Evolutionary conservation across 2,329 filamentous ascomycete genomes (phyloP).

Genomic region (Colletotrichum sp.): DNA sequence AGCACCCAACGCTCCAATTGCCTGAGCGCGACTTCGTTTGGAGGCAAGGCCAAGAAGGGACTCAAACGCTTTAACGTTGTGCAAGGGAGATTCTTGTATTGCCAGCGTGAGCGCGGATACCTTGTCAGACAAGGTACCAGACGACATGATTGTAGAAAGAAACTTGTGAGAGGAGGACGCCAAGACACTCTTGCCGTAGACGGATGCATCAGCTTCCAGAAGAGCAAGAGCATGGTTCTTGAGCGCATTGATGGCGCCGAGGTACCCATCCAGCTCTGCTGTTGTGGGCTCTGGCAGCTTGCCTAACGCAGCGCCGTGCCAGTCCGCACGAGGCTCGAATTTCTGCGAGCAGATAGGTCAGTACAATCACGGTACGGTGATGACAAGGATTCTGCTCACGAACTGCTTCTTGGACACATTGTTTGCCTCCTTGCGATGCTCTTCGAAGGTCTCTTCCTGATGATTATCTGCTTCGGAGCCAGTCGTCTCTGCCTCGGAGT

Average conservation of each 20-base stretch:
- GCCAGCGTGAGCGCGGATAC: slow-evolving; percentile 93
- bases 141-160: slow-evolving; percentile 95
- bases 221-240: slow-evolving; percentile 76
- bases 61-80: slow-evolving; percentile 90
- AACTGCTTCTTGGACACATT: slow-evolving; percentile 48
- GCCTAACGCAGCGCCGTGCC: slow-evolving; percentile 53
- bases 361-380: neutral
- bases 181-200: slow-evolving; percentile 76
- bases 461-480: slow-evolving; percentile 32
- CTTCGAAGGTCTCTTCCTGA: slow-evolving; percentile 6
- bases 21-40: slow-evolving; percentile 92
- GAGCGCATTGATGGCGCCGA: slow-evolving; percentile 52
- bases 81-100: slow-evolving; percentile 93
- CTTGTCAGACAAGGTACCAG: slow-evolving; percentile 95
- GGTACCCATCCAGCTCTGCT: slow-evolving; percentile 50
- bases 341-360: slow-evolving; percentile 38
- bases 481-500: slow-evolving; percentile 33
- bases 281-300: slow-evolving; percentile 47
- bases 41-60: slow-evolving; percentile 81
- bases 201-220: slow-evolving; percentile 77
- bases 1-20: slow-evolving; percentile 89
- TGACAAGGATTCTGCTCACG: slow-evolving; percentile 12
- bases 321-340: slow-evolving; percentile 63
- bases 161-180: slow-evolving; percentile 93
- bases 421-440: slow-evolving; percentile 2